These are phyloP conservation scores for Hanseniaspora uvarum DNA, from an alignment of 1,139 yeast genomes.

Conservation along the genomic window DNA sequence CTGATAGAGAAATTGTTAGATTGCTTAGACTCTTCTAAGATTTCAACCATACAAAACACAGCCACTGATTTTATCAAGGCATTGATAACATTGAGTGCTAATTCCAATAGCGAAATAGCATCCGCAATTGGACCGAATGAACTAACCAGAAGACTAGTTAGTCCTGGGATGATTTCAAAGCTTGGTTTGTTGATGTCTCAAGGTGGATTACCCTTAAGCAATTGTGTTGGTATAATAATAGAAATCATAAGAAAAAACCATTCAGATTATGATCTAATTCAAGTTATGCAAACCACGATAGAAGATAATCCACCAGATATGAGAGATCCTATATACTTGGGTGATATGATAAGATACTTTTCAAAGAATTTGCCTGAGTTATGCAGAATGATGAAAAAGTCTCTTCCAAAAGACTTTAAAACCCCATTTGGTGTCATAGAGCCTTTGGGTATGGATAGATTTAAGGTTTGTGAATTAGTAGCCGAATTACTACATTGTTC, in stretches of 20 bases:
- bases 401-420: constrained; percentile 37
- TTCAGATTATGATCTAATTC: constrained; percentile 87
- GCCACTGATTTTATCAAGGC: constrained; percentile 95
- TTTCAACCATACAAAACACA: constrained; percentile 71
- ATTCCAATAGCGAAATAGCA: constrained; percentile 59
- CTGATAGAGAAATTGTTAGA: constrained; percentile 45
- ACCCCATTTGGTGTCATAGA: constrained; percentile 71
- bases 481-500: constrained; percentile 95
- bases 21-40: constrained; percentile 40
- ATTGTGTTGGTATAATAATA: constrained; percentile 91
- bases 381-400: constrained; percentile 42
- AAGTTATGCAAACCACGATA: constrained; percentile 73
- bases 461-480: constrained; percentile 86
- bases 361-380: constrained; percentile 66
- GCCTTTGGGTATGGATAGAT: constrained; percentile 92
- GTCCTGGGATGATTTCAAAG: constrained; percentile 53
- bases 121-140: constrained; percentile 96
- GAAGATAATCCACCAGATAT: constrained; percentile 92
- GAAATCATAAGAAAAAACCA: constrained; percentile 92
- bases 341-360: constrained; percentile 72
- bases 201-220: constrained; percentile 87
- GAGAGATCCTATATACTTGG: constrained; percentile 88
- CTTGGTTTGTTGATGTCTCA: constrained; percentile 74
- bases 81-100: constrained; percentile 82
- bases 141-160: constrained; percentile 77